phyloP scores from a whole-genome alignment of 2,329 filamentous ascomycete species.

The Ophiostoma fasciatum region DNA sequence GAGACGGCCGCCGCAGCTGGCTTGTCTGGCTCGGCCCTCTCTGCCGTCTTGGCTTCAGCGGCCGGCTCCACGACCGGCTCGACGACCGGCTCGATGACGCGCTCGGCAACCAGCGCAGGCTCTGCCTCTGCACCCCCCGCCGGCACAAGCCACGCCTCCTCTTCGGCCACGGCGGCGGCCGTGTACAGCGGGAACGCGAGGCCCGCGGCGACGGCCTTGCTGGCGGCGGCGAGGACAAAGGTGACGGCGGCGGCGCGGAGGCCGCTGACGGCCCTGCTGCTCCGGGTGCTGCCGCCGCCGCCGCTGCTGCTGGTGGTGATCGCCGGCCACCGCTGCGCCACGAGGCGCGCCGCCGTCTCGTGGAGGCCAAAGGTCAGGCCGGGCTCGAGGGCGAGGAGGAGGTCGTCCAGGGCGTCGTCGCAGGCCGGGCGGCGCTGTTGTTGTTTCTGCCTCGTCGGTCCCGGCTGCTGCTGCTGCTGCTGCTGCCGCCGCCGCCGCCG shows the following conservation, averaged over 20 bases:
- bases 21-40: too few relatives aligned
- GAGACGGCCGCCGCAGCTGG: too few relatives aligned
- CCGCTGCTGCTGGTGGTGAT: slow-evolving; percentile 15
- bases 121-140: too few relatives aligned
- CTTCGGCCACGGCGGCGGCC: slow-evolving; percentile 29
- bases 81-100: too few relatives aligned
- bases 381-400: slow-evolving; percentile 74
- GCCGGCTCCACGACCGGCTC: too few relatives aligned
- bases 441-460: too few relatives aligned
- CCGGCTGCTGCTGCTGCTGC: too few relatives aligned
- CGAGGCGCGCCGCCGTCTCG: slow-evolving; percentile 31
- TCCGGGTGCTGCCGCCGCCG: slow-evolving; percentile 12
- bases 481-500: neutral
- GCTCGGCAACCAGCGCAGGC: too few relatives aligned
- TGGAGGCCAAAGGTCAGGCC: slow-evolving; percentile 77
- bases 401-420: slow-evolving; percentile 55
- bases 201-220: slow-evolving; percentile 62
- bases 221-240: slow-evolving; percentile 51
- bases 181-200: slow-evolving; percentile 77
- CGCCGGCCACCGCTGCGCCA: neutral
- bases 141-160: too few relatives aligned
- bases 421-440: slow-evolving; percentile 40
- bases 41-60: too few relatives aligned
- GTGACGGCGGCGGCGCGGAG: slow-evolving; percentile 17
- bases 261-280: slow-evolving; percentile 13